Conservation (phyloP, 2,329 filamentous ascomycete species). For the Ploettnerulaceae sp. region DNA sequence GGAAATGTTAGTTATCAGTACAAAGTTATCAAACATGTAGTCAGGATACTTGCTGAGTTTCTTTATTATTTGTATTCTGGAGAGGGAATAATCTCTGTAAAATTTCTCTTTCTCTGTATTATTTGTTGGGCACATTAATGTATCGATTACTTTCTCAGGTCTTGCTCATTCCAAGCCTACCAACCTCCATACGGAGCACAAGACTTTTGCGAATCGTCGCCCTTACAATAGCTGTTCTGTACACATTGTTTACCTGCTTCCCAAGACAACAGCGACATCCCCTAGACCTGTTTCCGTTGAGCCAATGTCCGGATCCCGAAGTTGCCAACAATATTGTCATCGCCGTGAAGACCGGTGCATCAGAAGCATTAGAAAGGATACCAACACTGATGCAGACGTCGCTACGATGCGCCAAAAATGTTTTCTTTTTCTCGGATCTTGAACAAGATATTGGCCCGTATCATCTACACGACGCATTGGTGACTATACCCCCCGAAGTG, state of each 20-base stretch:
- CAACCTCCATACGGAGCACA: background rate
- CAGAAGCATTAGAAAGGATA: conserved; percentile 47
- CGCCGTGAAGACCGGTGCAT: conserved; percentile 53
- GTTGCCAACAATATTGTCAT: conserved; percentile 29
- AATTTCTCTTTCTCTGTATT: background rate
- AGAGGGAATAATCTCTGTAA: background rate
- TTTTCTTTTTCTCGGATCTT: conserved; percentile 54
- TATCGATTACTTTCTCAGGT: conserved; percentile 1
- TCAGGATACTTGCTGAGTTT: background rate
- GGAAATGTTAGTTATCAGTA: background rate
- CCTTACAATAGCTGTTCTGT: background rate
- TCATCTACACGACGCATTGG: conserved; percentile 42
- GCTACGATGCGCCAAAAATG: conserved; percentile 44
- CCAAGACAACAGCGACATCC: background rate
- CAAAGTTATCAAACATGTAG: background rate
- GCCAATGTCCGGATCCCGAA: background rate
- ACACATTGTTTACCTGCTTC: background rate
- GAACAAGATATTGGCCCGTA: conserved; percentile 42
- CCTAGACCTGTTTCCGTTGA: background rate
- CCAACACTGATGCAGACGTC: conserved; percentile 50
- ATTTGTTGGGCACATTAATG: background rate
- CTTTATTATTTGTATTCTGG: background rate
- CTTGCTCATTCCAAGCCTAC: background rate
- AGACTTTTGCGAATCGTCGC: background rate
- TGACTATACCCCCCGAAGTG: background rate